Evolutionary conservation across 371 early-diverging fungal genomes (phyloP).

Genomic region (Dinochytrium kinnereticum): DNA sequence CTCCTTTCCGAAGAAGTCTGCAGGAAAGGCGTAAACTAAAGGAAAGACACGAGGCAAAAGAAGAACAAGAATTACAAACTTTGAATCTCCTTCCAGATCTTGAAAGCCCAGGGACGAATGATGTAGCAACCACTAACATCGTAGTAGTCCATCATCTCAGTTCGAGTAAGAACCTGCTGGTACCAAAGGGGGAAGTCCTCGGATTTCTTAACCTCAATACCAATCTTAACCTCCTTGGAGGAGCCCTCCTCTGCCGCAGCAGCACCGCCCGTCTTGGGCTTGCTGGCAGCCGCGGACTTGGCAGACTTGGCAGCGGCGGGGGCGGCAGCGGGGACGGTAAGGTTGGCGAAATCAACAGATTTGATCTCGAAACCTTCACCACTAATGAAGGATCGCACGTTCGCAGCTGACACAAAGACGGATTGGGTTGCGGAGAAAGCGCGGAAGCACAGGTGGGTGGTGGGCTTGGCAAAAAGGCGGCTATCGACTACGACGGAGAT

Average conservation of each 20-base stretch:
- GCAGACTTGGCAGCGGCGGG: slow-evolving; percentile 27
- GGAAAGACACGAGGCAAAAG: slow-evolving; percentile 1
- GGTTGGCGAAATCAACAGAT: slow-evolving; percentile 36
- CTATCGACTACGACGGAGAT: slow-evolving; percentile 49
- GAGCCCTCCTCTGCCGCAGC: slow-evolving; percentile 29
- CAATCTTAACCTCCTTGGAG: slow-evolving; percentile 70
- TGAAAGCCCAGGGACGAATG: slow-evolving; percentile 96
- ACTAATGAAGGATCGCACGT: slow-evolving; percentile 43
- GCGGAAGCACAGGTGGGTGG: slow-evolving; percentile 46
- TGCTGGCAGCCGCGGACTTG: slow-evolving; percentile 23
- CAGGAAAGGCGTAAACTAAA: slow-evolving; percentile 23
- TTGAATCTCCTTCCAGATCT: slow-evolving; percentile 97
- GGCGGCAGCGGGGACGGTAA: slow-evolving; percentile 36
- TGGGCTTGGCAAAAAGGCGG: slow-evolving; percentile 34
- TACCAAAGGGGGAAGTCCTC: slow-evolving; percentile 96
- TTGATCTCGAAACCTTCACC: slow-evolving; percentile 30
- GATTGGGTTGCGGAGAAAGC: slow-evolving; percentile 39
- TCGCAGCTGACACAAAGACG: slow-evolving; percentile 38
- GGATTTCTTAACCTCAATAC: slow-evolving; percentile 91
- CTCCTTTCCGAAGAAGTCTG: slow-evolving; percentile 88
- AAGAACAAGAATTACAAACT: slow-evolving; percentile 56
- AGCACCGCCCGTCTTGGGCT: slow-evolving; percentile 39
- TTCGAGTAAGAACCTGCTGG: slow-evolving; percentile 88
- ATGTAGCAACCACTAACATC: slow-evolving; percentile 99
- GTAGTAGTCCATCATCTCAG: slow-evolving; percentile 99